Conservation (phyloP, 1,284 basidiomycete species). For the Tilletiopsis washingtonensis region DNA sequence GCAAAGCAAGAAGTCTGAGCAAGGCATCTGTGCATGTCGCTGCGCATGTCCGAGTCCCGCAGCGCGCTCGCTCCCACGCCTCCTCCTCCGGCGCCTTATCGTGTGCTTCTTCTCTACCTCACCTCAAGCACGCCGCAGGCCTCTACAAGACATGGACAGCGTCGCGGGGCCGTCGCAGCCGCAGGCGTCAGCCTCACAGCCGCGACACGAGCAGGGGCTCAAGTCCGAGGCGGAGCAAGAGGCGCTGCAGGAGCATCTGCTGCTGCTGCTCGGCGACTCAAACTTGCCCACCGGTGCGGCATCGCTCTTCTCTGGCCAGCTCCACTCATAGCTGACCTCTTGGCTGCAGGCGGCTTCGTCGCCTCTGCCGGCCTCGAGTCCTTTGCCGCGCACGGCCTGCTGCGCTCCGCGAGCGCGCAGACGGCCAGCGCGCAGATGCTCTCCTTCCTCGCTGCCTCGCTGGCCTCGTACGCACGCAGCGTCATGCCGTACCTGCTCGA, state of each 20-base stretch:
- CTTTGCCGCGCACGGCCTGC: conserved; percentile 75
- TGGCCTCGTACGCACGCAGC: conserved; percentile 65
- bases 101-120: too few species aligned
- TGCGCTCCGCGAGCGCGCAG: not conserved
- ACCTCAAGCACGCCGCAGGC: too few species aligned
- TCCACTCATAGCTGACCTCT: not conserved
- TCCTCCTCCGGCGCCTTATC: too few species aligned
- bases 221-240: too few species aligned
- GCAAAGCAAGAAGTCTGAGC: too few species aligned
- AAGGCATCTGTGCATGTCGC: too few species aligned
- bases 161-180: too few species aligned
- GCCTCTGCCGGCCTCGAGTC: conserved; percentile 89
- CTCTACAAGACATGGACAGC: too few species aligned
- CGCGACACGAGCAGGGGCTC: too few species aligned
- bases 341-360: conserved; percentile 70
- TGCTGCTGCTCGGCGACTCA: conserved; percentile 40
- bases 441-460: conserved; percentile 55
- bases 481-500: conserved; percentile 70
- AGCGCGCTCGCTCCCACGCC: too few species aligned
- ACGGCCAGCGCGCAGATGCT: not conserved
- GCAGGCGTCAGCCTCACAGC: too few species aligned
- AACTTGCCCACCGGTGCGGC: conserved; percentile 38
- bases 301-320: not conserved
- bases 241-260: conserved; percentile 28
- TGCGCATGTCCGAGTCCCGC: too few species aligned